Evolutionary conservation across 225 moss, liverwort and hornwort genomes (phyloP), one percentile per base, ranked within the genome.

Genomic region (Polytrichum formosum): DNA sequence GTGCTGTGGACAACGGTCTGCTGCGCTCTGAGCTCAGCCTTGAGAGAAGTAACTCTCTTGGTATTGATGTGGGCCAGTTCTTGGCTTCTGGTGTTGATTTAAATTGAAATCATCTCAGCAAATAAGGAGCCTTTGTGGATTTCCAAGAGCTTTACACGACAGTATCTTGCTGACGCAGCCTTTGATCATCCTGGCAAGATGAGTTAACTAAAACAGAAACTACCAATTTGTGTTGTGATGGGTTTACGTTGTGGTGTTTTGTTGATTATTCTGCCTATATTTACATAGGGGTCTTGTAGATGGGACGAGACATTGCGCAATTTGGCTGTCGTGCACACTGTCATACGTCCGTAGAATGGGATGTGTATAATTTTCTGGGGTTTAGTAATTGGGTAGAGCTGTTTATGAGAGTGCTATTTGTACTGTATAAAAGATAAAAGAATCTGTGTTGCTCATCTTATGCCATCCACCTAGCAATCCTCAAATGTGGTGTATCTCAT

Each of bases 1-100:
- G 78, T 72, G 78, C 78, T 68, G 80, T 74, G 73, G 86, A 80
- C 75, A 85, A 75, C 70, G 85, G 79, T 59, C 73, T 86, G 71
- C 81, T 87, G 53, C 74, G 72, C 26, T 16, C 76, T 56, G 88
- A 90, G 33, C 78, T 75, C 17, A 68, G 76, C 54, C 69, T 90
- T 56, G 88, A 88, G 74, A 84, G 74, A 86, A 77, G 20, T 31
- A 83, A 76, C 37, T 85, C 91, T 81, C 79, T 89, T 33, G 89
- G 90, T 68, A 83, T 87, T 70, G 91, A 96, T 78, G 85, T 88
- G 30, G 96, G 92, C 76, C 93, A 92, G 77, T 93, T 92, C 83
- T 80, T 96, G 78, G 93, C 96, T 26, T 82, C 87, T 54, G 83
- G 87, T 33, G 85, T 80, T 33, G 87, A 93, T 70, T 70, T 91